Conservation (phyloP, 2,329 filamentous ascomycete genomes). For the Penicillium fuscoglaucum region DNA sequence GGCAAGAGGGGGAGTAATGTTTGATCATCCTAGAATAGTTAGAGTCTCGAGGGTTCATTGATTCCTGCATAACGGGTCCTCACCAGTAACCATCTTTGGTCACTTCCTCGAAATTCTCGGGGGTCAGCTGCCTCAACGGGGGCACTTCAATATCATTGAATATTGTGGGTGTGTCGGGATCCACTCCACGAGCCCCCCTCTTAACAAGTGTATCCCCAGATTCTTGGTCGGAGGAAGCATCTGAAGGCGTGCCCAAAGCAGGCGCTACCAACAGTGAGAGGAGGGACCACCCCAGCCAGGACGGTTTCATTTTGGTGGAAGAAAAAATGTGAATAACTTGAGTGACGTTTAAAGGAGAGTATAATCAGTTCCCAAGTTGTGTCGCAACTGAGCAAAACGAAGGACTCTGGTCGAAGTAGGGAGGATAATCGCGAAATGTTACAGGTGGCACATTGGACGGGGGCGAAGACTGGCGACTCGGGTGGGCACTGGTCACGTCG, state of each 20-base stretch:
- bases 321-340: slow-evolving; percentile 20
- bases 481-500: slow-evolving; percentile 15
- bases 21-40: slow-evolving; percentile 50
- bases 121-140: slow-evolving; percentile 50
- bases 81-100: slow-evolving; percentile 55
- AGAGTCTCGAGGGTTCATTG: slow-evolving; percentile 9
- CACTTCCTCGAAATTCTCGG: slow-evolving; percentile 50
- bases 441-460: slow-evolving; percentile 36
- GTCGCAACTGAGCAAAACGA: slow-evolving; percentile 21
- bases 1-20: slow-evolving; percentile 55
- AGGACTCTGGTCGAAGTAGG: slow-evolving; percentile 23
- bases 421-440: slow-evolving; percentile 22
- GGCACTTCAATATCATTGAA: slow-evolving; percentile 57
- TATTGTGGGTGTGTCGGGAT: slow-evolving; percentile 21
- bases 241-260: slow-evolving; percentile 33
- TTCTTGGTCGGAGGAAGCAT: slow-evolving; percentile 18
- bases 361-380: slow-evolving; percentile 3
- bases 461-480: slow-evolving; percentile 17
- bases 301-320: slow-evolving; percentile 38
- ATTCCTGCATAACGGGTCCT: slow-evolving; percentile 17
- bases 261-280: slow-evolving; percentile 40
- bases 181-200: slow-evolving; percentile 25
- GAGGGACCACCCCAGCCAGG: slow-evolving; percentile 40
- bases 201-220: slow-evolving; percentile 29
- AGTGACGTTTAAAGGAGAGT: slow-evolving; percentile 8